phyloP scores from a whole-genome alignment of 805 yeast genomes.

The Myxozyma sirexii region DNA sequence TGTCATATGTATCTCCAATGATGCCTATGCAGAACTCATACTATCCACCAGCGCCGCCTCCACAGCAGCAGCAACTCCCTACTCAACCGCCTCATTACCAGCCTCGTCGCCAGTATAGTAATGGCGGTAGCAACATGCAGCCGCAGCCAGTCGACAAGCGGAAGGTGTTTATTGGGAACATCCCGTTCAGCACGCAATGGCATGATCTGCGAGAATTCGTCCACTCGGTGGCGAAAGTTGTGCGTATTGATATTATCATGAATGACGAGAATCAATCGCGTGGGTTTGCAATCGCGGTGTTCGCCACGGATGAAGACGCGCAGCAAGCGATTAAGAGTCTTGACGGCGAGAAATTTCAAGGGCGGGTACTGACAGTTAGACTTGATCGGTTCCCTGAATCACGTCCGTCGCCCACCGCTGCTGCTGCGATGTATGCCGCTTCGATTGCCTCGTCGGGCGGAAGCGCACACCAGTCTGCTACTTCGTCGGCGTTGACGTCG shows the following conservation, averaged over 20 bases:
- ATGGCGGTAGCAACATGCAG: conserved; percentile 2
- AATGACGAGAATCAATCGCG: conserved; percentile 48
- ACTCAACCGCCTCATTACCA: not conserved
- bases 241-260: conserved; percentile 47
- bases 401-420: conserved; percentile 4
- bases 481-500: conserved; percentile 3
- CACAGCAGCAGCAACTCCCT: not conserved
- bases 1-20: not conserved
- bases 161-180: conserved; percentile 44
- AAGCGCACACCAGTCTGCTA: not conserved
- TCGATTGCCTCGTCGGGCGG: conserved; percentile 4
- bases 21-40: not conserved
- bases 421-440: conserved; percentile 7
- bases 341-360: conserved; percentile 59
- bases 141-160: conserved; percentile 35
- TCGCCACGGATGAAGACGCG: conserved; percentile 52
- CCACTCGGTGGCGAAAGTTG: conserved; percentile 37
- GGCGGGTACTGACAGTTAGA: conserved; percentile 62
- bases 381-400: conserved; percentile 56
- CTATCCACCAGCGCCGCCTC: conserved; percentile 3
- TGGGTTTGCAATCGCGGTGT: conserved; percentile 69
- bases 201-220: conserved; percentile 41
- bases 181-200: conserved; percentile 42
- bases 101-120: not conserved
- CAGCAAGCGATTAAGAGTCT: conserved; percentile 52